Percentiles rank a stretch among this genome's conserved stretches.
Conservation (phyloP, 495 filamentous ascomycete species). For the Oleoguttula mirabilis region DNA sequence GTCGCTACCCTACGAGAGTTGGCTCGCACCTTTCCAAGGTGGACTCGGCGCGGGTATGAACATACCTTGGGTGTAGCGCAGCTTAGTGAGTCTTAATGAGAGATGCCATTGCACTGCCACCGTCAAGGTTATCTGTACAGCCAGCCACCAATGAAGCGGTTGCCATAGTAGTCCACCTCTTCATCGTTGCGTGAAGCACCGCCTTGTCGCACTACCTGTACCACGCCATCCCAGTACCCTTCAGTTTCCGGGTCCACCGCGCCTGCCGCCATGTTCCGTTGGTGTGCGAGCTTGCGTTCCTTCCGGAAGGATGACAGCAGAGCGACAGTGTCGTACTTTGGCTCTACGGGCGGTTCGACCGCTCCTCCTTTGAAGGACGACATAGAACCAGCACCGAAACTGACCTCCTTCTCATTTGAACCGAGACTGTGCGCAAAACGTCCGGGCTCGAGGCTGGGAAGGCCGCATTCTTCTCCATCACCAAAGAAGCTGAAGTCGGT, state of each 20-base stretch:
- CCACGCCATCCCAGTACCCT: conserved; percentile 18
- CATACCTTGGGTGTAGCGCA: neutral
- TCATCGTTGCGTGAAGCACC: conserved; percentile 8
- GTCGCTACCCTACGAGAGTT: conserved; percentile 7
- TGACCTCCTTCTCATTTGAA: conserved; percentile 11
- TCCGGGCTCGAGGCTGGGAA: conserved; percentile 28
- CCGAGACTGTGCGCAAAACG: neutral
- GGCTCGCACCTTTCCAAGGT: too few species aligned
- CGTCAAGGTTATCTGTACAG: conserved; percentile 8
- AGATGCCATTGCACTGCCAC: neutral
- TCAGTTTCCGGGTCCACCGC: conserved; percentile 7
- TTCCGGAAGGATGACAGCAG: conserved; percentile 15
- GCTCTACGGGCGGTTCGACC: neutral
- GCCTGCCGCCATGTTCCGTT: conserved; percentile 9
- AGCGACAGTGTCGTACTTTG: conserved; percentile 14
- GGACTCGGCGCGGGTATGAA: conserved; percentile 1
- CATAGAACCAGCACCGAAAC: neutral
- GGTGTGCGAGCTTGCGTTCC: conserved; percentile 13
- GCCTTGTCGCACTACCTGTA: conserved; percentile 14
- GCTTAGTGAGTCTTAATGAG: neutral
- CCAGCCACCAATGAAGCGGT: conserved; percentile 5
- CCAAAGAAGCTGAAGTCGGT: conserved; percentile 56
- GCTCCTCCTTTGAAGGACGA: neutral
- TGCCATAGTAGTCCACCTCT: conserved; percentile 19
- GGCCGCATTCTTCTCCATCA: conserved; percentile 44